phyloP scores from a whole-genome alignment of 2,329 filamentous ascomycete genomes.

The Beauveria brongniartii region DNA sequence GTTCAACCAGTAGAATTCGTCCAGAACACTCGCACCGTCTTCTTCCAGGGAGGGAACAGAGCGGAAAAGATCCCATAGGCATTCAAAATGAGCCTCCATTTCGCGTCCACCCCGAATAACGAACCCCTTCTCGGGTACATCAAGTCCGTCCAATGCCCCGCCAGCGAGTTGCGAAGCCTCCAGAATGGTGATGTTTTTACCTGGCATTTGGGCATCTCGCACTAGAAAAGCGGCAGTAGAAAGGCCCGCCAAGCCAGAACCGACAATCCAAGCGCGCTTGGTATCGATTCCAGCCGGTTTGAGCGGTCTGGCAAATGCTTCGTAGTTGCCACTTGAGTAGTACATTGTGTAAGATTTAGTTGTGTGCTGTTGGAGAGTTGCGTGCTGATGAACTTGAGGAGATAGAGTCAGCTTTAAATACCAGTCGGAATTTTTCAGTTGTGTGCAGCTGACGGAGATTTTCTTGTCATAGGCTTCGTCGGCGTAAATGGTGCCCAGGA shows the following conservation, averaged over 20 bases:
- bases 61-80: constrained; percentile 22
- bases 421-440: not conserved
- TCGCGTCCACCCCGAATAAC: constrained; percentile 24
- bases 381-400: not conserved
- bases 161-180: not conserved
- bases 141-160: constrained; percentile 22
- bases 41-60: constrained; percentile 22
- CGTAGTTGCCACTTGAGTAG: not conserved
- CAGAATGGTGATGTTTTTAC: not conserved
- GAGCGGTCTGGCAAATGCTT: not conserved
- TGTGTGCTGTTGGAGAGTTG: not conserved
- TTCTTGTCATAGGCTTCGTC: not conserved
- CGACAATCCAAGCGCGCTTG: not conserved
- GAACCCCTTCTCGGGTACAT: constrained; percentile 19
- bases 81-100: constrained; percentile 23
- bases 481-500: not conserved
- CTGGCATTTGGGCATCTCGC: not conserved
- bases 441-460: not conserved
- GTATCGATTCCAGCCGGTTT: not conserved
- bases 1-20: constrained; percentile 26
- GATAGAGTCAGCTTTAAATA: not conserved
- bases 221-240: not conserved
- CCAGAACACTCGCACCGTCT: constrained; percentile 20
- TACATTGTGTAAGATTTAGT: not conserved
- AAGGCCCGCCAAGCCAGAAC: not conserved